These are phyloP conservation scores for Penicillium psychrosexuale DNA, from an alignment of 2,329 filamentous ascomycete genomes.

Conservation along the genomic window DNA sequence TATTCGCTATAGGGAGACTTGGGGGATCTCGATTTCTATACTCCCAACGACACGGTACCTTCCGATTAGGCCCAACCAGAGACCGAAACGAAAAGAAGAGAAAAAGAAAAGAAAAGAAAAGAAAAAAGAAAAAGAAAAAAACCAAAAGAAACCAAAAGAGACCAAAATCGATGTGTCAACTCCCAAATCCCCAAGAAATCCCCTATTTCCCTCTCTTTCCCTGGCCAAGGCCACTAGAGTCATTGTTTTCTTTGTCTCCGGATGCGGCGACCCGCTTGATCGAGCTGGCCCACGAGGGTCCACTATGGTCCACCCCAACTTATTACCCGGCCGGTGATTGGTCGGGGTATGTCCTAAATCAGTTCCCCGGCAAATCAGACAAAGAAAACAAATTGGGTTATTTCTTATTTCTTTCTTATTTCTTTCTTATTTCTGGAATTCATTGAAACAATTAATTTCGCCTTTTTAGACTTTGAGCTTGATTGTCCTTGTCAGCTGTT, in stretches of 20 bases:
- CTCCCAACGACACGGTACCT: not conserved
- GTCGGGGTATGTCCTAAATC: not conserved
- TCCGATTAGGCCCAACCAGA: not conserved
- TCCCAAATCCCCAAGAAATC: not conserved
- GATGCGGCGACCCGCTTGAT: conserved; percentile 22
- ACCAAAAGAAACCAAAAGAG: not conserved
- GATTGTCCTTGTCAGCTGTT: not conserved
- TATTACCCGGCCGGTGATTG: not conserved
- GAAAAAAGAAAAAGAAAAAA: not conserved
- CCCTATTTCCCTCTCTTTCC: not conserved
- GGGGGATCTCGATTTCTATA: not conserved
- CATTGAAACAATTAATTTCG: too few relatives aligned
- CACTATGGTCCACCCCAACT: not conserved
- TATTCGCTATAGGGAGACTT: not conserved
- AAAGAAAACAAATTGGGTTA: conserved; percentile 5
- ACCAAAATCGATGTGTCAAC: not conserved
- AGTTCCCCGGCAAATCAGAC: conserved; percentile 19
- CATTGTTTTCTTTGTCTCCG: conserved; percentile 30
- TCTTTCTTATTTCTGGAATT: too few relatives aligned
- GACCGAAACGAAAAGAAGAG: not conserved
- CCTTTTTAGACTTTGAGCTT: not conserved
- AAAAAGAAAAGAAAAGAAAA: not conserved
- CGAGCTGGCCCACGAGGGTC: not conserved
- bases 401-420: too few relatives aligned
- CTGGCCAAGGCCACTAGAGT: conserved; percentile 14